Percentiles rank a stretch among this genome's conserved stretches.
These are phyloP conservation scores for Ustilago shanxiensis DNA, from an alignment of 1,284 basidiomycete genomes.

Conservation along the genomic window DNA sequence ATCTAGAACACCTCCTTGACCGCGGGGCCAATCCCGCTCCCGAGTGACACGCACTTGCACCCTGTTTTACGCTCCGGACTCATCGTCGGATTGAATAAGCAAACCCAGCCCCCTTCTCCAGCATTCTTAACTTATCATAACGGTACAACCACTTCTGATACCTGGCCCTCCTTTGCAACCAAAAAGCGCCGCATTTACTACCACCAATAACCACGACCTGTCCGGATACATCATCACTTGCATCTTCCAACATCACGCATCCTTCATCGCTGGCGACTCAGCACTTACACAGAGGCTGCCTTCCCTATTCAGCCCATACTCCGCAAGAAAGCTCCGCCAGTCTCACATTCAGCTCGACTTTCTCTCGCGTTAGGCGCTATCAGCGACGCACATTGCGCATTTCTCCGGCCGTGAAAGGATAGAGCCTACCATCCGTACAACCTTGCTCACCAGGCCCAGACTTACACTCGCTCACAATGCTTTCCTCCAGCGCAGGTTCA, in stretches of 20 bases:
- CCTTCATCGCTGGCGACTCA: neutral
- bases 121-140: no score
- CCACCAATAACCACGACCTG: neutral
- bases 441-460: neutral
- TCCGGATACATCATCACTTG: neutral
- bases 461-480: constrained; percentile 16
- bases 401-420: no score
- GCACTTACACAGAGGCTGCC: neutral
- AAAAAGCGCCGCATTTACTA: neutral
- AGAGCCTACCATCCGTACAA: neutral
- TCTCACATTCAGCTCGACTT: neutral
- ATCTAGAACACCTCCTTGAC: no score
- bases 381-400: neutral
- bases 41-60: neutral
- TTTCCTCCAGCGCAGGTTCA: constrained; percentile 36
- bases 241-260: neutral
- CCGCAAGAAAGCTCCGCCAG: neutral
- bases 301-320: neutral
- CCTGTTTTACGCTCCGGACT: neutral
- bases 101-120: neutral
- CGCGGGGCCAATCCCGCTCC: neutral
- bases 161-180: neutral
- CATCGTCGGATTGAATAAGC: neutral
- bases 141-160: neutral
- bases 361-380: neutral